Conservation (phyloP, 768 basidiomycete genomes). For the Serendipita indica region DNA sequence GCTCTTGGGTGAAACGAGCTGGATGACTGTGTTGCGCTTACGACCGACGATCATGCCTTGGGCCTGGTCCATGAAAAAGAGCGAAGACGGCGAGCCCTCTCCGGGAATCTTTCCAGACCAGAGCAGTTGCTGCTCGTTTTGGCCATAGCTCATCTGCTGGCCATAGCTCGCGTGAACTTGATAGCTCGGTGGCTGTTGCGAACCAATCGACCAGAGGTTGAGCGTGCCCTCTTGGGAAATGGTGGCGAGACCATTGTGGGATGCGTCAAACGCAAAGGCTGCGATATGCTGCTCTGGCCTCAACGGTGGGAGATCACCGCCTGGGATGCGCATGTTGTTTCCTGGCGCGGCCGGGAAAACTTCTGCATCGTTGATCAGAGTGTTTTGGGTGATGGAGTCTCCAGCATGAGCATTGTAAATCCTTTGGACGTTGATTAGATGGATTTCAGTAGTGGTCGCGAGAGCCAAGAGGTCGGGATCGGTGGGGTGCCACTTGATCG, state of each 20-base stretch:
- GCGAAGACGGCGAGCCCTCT: constrained; percentile 66
- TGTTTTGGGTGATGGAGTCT: constrained; percentile 51
- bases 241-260: constrained; percentile 61
- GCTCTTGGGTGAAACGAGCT: constrained; percentile 60
- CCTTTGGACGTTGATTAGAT: constrained; percentile 54
- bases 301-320: not conserved
- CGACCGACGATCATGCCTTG: constrained; percentile 74
- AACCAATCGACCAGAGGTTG: constrained; percentile 69
- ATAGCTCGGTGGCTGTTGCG: constrained; percentile 35
- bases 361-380: constrained; percentile 53
- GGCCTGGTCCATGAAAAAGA: constrained; percentile 55
- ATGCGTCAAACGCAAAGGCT: constrained; percentile 72
- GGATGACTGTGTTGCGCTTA: constrained; percentile 73
- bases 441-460: constrained; percentile 64
- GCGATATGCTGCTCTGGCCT: constrained; percentile 44
- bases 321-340: constrained; percentile 20
- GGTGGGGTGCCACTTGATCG: constrained; percentile 83
- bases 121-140: constrained; percentile 24
- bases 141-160: not conserved
- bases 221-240: constrained; percentile 72
- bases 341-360: constrained; percentile 58
- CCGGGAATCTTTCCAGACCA: constrained; percentile 63
- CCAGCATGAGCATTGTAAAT: constrained; percentile 46
- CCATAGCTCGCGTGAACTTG: not conserved
- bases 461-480: constrained; percentile 66